A percentile compares a stretch with the other conserved stretches of the same genome.
phyloP scores from a whole-genome alignment of 2,329 filamentous ascomycete species.

The Coleophoma eucalyptorum region DNA sequence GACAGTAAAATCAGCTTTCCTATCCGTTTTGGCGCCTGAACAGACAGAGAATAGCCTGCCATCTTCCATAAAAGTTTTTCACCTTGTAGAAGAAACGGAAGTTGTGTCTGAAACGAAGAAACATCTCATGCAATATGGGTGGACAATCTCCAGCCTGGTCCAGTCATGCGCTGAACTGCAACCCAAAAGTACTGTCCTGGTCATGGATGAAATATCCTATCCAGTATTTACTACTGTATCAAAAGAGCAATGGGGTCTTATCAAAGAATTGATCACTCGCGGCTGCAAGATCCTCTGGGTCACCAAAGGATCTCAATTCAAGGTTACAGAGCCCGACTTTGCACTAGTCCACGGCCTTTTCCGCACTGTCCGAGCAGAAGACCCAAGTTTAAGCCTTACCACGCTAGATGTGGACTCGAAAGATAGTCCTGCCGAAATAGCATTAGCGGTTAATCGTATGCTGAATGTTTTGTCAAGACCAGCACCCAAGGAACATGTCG shows the following conservation, averaged over 20 bases:
- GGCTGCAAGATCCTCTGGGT: slow-evolving; percentile 4
- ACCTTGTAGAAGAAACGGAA: background rate
- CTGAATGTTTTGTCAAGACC: background rate
- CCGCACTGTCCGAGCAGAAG: slow-evolving; percentile 6
- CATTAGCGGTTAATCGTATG: background rate
- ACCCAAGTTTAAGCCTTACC: slow-evolving; percentile 1
- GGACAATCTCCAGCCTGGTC: background rate
- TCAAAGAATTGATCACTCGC: background rate
- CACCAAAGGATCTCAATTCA: slow-evolving; percentile 3
- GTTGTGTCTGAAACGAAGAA: background rate
- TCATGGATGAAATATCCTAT: slow-evolving; percentile 2
- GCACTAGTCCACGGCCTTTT: slow-evolving; percentile 3
- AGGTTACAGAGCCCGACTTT: slow-evolving; percentile 1
- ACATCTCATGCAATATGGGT: background rate
- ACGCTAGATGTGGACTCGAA: slow-evolving; percentile 5
- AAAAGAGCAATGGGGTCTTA: slow-evolving; percentile 1
- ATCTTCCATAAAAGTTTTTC: background rate
- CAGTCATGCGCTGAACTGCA: background rate
- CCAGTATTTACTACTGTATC: background rate
- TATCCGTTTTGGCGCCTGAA: too few relatives aligned
- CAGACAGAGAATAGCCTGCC: too few relatives aligned
- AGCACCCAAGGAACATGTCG: slow-evolving; percentile 1
- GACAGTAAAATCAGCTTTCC: too few relatives aligned
- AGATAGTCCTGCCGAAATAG: background rate
- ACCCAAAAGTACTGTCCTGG: background rate